Conservation (phyloP, 495 filamentous ascomycete genomes). For the Cercophora samala region DNA sequence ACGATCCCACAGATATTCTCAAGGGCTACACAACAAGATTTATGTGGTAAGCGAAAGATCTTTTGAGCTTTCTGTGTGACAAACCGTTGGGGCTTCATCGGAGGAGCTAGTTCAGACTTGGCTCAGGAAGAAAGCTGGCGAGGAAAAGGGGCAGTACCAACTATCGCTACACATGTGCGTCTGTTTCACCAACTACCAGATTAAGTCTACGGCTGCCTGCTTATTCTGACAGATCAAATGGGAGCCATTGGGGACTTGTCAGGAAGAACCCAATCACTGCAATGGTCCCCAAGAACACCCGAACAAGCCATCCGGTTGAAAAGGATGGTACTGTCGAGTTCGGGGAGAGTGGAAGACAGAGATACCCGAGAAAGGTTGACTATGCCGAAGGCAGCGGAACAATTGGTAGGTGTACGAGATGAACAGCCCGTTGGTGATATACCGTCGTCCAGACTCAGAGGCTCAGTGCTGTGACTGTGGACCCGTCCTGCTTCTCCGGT, state of each 20-base stretch:
- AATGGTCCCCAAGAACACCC: background rate
- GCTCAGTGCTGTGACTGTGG: background rate
- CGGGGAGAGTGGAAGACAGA: background rate
- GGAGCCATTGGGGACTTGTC: background rate
- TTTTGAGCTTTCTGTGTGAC: background rate
- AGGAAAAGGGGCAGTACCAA: background rate
- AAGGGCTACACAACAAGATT: background rate
- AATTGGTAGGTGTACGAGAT: background rate
- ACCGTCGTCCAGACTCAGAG: background rate
- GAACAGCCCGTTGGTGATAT: background rate
- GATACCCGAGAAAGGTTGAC: background rate
- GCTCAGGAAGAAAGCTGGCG: background rate
- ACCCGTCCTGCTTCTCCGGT: background rate
- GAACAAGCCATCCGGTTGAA: background rate
- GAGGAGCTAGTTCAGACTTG: background rate
- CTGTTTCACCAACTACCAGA: background rate
- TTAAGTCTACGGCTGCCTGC: background rate
- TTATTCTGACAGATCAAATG: background rate
- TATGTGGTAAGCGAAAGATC: background rate
- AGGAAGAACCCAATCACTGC: background rate
- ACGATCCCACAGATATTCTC: background rate
- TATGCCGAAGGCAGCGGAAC: background rate
- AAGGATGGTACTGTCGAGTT: background rate
- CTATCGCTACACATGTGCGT: background rate
- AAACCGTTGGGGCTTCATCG: background rate